Conservation (phyloP, 164 flowering plant species). For the Cinnamomum chago region DNA sequence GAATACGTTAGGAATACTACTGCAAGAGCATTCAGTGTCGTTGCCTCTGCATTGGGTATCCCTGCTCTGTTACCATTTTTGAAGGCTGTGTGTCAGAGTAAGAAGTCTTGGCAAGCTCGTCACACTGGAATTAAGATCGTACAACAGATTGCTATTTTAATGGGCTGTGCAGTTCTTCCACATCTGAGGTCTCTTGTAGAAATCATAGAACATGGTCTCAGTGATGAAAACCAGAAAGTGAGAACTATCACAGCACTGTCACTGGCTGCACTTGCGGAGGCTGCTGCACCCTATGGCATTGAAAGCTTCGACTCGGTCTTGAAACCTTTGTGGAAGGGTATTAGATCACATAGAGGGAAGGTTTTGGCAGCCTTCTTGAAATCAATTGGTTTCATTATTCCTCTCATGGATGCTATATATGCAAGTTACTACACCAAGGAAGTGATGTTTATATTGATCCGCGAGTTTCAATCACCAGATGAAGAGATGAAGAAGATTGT, state of each 20-base stretch:
- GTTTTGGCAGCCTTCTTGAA: constrained; percentile 97
- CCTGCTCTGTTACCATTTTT: constrained; percentile 91
- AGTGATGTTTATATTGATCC: constrained; percentile 86
- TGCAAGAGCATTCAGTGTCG: constrained; percentile 98
- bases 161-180: constrained; percentile 98
- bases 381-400: constrained; percentile 96
- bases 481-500: constrained; percentile 99
- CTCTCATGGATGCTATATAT: constrained; percentile 96
- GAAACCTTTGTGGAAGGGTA: constrained; percentile 99
- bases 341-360: constrained; percentile 94
- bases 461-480: constrained; percentile 98
- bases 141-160: constrained; percentile 95
- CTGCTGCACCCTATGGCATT: constrained; percentile 98
- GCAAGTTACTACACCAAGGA: constrained; percentile 98
- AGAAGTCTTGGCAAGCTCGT: constrained; percentile 99
- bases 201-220: constrained; percentile 92
- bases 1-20: constrained; percentile 98
- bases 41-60: constrained; percentile 96
- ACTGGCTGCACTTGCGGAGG: constrained; percentile 97
- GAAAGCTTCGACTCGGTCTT: constrained; percentile 96
- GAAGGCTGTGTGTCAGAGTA: constrained; percentile 98
- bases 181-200: constrained; percentile 90
- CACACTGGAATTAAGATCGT: constrained; percentile 98
- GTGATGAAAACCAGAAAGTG: constrained; percentile 97
- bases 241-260: constrained; percentile 94